Base-by-base conservation (phyloP, 2,329 filamentous ascomycete species). In the Talaromyces albobiverticillius region DNA sequence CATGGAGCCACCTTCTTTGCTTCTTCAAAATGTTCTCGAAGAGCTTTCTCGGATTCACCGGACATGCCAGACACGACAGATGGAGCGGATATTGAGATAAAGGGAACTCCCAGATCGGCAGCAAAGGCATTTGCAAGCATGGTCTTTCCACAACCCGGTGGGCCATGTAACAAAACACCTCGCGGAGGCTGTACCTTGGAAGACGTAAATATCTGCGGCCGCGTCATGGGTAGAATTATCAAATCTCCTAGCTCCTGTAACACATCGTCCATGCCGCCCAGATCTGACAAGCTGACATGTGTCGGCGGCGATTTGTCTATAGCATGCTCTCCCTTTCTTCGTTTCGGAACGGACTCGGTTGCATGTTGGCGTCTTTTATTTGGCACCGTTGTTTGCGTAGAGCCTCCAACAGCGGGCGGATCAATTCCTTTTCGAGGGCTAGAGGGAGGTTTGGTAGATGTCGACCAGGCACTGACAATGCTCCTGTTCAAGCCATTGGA, bases 61-160 rank as follows among this genome's bases (percentile, higher is more conserved):
- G 89, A 94, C 85, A 93, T 94, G 18, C 90, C 89, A 14, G 88
- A 90, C 0, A 95, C 86, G 31, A 95, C 82, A 0, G 88, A 89
- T 1, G 90, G 89, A 0, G 88, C 89, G 0, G 89, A 87, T n/a
- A 94, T 85, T 1, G 89, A 82, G 56, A 95, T 87, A 64, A 91
- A 93, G 0, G 89, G 86, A 2, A 91, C 84, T 1, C 86, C 86
- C 18, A 92, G 76, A 58, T 86, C 83, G 1, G 88, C 87, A 3
- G 90, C 90, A 62, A 90, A 86, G 1, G 88, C 89, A 67, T 90
- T 85, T 9, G 88, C 88, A 55, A 95, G 84, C 77, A 89, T 86
- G 0, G 90, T 95, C 71, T 95, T 95, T 61, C 90, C 90, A 65
- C 90, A 94, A 23, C 90, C 90, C 2, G 90, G 89, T 0, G 90